These are phyloP conservation scores for Neospora caninum DNA, from an alignment of 169 alveolate genomes.

Conservation along the genomic window DNA sequence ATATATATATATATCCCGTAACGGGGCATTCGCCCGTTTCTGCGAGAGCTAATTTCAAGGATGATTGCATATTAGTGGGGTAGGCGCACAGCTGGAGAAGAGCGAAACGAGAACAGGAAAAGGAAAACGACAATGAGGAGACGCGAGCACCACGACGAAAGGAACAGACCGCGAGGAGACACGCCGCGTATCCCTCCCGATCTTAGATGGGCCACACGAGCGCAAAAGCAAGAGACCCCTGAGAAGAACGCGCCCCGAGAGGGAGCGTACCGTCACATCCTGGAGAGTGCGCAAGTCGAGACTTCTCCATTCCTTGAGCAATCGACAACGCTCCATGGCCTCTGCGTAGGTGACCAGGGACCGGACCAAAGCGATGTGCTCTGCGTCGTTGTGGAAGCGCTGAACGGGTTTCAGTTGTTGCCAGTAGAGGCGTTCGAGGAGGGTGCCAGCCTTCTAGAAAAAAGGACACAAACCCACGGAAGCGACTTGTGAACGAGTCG, in stretches of 20 bases:
- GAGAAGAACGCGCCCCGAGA: background rate
- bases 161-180: too few species aligned
- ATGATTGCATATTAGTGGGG: too few species aligned
- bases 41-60: too few species aligned
- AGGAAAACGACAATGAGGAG: too few species aligned
- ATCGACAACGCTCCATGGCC: constrained; percentile 81
- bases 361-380: constrained; percentile 84
- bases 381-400: constrained; percentile 86
- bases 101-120: too few species aligned
- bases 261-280: constrained; percentile 76
- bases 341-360: constrained; percentile 82
- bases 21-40: too few species aligned
- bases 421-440: constrained; percentile 80
- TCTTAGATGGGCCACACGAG: too few species aligned
- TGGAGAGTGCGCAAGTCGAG: constrained; percentile 85
- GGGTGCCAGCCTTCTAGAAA: constrained; percentile 1
- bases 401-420: constrained; percentile 82
- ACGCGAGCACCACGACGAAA: too few species aligned
- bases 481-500: background rate
- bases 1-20: too few species aligned
- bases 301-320: constrained; percentile 86
- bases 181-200: too few species aligned
- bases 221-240: too few species aligned
- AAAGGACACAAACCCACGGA: background rate
- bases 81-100: too few species aligned